phyloP scores from a whole-genome alignment of 2,329 filamentous ascomycete genomes.

The Tolypocladium endophyticum region DNA sequence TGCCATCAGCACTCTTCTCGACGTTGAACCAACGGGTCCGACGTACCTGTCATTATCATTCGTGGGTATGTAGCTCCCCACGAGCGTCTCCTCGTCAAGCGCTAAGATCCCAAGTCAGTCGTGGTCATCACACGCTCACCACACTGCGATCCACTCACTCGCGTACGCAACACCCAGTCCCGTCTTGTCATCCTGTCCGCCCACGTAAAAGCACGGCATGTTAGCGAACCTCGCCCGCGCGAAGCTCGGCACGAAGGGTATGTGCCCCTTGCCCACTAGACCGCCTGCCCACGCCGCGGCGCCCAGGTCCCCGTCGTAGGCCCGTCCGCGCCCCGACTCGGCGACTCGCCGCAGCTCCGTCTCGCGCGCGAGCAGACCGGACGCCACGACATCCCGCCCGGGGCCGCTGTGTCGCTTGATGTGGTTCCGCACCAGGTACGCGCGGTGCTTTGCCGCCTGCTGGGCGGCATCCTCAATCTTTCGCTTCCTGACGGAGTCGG shows the following conservation, averaged over 20 bases:
- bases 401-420: conserved; percentile 25
- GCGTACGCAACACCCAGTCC: conserved; percentile 32
- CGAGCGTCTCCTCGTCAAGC: conserved; percentile 21
- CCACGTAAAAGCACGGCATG: conserved; percentile 29
- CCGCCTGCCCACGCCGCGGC: conserved; percentile 28
- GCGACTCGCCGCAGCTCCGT: conserved; percentile 7
- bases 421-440: conserved; percentile 22
- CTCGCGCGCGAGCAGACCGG: conserved; percentile 17
- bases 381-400: conserved; percentile 20
- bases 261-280: conserved; percentile 26
- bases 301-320: conserved; percentile 13
- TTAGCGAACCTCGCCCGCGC: conserved; percentile 17
- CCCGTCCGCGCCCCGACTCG: conserved; percentile 10
- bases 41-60: conserved; percentile 31
- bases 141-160: conserved; percentile 22
- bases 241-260: conserved; percentile 22
- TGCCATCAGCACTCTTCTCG: neutral
- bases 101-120: conserved; percentile 12
- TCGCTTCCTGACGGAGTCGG: conserved; percentile 47
- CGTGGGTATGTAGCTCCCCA: conserved; percentile 30
- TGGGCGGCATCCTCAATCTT: conserved; percentile 30
- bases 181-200: conserved; percentile 24
- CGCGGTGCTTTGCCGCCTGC: conserved; percentile 13
- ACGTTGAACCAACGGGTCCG: neutral
- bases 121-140: neutral